Evolutionary conservation across 768 basidiomycete species (phyloP).

Genomic region (Favolaschia claudopus): DNA sequence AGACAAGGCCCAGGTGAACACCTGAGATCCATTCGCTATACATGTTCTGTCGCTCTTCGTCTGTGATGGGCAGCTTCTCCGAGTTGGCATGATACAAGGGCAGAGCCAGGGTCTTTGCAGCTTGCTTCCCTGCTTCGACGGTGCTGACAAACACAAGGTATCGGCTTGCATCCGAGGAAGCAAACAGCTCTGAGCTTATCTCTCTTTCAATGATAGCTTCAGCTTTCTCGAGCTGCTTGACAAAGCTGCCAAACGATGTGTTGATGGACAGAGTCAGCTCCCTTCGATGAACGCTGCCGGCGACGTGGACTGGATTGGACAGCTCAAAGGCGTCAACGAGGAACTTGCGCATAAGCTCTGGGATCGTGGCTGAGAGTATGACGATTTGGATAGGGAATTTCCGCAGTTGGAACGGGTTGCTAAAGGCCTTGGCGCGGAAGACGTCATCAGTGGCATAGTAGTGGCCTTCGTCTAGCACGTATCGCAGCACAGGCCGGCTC

Average conservation of each 20-base stretch:
- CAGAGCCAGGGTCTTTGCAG: background rate
- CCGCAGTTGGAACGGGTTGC: slow-evolving; percentile 19
- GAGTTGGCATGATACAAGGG: slow-evolving; percentile 27
- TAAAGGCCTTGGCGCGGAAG: slow-evolving; percentile 17
- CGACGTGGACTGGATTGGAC: background rate
- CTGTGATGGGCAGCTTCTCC: background rate
- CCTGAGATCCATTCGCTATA: slow-evolving; percentile 25
- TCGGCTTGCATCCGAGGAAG: too few species aligned
- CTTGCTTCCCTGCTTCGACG: background rate
- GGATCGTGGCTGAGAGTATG: slow-evolving; percentile 29
- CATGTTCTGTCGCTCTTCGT: background rate
- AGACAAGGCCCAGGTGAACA: slow-evolving; percentile 5
- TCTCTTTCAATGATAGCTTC: too few species aligned
- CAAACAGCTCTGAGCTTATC: too few species aligned
- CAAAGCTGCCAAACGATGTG: too few species aligned
- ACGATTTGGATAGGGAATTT: slow-evolving; percentile 23
- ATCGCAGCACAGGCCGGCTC: background rate
- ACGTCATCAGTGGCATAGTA: slow-evolving; percentile 7
- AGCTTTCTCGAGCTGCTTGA: too few species aligned
- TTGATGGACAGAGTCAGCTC: slow-evolving; percentile 26
- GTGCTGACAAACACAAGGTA: slow-evolving; percentile 20
- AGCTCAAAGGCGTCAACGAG: slow-evolving; percentile 14
- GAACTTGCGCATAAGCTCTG: background rate
- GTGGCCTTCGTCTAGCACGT: slow-evolving; percentile 36
- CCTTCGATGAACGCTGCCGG: background rate